Conservation (phyloP, 2,329 filamentous ascomycete species). For the Penicillium sp. region DNA sequence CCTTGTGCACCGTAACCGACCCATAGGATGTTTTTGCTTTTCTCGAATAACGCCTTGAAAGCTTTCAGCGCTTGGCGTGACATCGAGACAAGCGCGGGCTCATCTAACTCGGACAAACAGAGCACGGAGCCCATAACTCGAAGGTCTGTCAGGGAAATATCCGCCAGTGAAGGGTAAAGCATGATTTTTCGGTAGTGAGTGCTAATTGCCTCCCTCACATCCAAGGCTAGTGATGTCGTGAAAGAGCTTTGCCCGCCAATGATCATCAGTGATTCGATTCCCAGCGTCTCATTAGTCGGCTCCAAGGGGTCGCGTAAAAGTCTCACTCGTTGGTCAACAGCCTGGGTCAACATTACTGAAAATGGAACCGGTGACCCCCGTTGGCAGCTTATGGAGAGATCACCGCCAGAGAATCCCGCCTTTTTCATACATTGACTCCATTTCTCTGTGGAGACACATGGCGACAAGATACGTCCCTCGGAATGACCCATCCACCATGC, state of each 20-base stretch:
- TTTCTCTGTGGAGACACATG: slow-evolving; percentile 24
- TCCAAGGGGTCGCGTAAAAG: slow-evolving; percentile 30
- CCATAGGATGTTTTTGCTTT: slow-evolving; percentile 26
- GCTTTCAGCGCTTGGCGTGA: slow-evolving; percentile 19
- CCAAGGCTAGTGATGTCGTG: slow-evolving; percentile 6
- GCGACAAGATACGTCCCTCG: slow-evolving; percentile 27
- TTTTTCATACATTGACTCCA: slow-evolving; percentile 36
- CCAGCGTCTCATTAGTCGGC: not conserved
- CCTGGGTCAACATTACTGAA: slow-evolving; percentile 34
- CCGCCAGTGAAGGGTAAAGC: slow-evolving; percentile 6
- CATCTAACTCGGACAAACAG: slow-evolving; percentile 28
- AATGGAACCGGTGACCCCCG: slow-evolving; percentile 7
- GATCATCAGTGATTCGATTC: slow-evolving; percentile 15
- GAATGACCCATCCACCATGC: slow-evolving; percentile 38
- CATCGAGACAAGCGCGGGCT: slow-evolving; percentile 25
- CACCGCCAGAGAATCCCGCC: slow-evolving; percentile 36
- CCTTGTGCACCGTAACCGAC: slow-evolving; percentile 23
- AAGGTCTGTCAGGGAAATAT: slow-evolving; percentile 9
- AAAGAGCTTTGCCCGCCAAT: slow-evolving; percentile 14
- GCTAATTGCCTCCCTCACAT: slow-evolving; percentile 7
- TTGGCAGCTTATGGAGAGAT: slow-evolving; percentile 7
- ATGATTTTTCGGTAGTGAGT: slow-evolving; percentile 11
- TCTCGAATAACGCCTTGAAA: slow-evolving; percentile 24
- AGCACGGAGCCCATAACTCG: slow-evolving; percentile 22
- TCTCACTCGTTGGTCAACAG: slow-evolving; percentile 30